Percentiles rank a stretch among this genome's conserved stretches.
These are phyloP conservation scores for Aspergillus fumigatus DNA, from an alignment of 2,329 filamentous ascomycete species.

Conservation along the genomic window DNA sequence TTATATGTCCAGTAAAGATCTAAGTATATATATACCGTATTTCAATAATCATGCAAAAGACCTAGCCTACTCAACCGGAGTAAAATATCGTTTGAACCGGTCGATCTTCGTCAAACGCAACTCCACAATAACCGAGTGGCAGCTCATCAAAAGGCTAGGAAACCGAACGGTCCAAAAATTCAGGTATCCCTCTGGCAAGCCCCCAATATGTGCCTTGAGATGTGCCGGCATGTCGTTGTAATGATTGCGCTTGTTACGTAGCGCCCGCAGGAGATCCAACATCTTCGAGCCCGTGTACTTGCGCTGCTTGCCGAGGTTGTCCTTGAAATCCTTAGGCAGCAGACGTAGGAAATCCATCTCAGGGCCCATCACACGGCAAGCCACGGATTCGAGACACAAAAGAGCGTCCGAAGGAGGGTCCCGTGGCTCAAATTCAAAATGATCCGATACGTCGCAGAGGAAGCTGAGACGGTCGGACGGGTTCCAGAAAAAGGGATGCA, in stretches of 20 bases:
- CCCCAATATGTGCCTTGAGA: conserved; percentile 68
- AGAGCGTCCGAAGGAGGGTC: conserved; percentile 73
- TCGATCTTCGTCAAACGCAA: conserved; percentile 51
- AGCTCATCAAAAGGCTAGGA: conserved; percentile 70
- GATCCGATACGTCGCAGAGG: conserved; percentile 93
- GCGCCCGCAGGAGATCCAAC: conserved; percentile 78
- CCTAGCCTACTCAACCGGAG: conserved; percentile 26
- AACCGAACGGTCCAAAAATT: conserved; percentile 79
- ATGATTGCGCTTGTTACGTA: conserved; percentile 95
- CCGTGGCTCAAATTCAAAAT: conserved; percentile 87
- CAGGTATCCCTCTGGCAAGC: conserved; percentile 74
- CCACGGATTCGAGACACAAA: conserved; percentile 51
- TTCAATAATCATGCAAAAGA: background rate
- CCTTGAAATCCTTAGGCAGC: conserved; percentile 77
- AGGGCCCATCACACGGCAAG: conserved; percentile 43
- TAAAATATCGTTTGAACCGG: conserved; percentile 42
- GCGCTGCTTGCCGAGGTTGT: conserved; percentile 85
- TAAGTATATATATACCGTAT: background rate
- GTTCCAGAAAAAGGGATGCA: conserved; percentile 96
- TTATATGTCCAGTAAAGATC: background rate
- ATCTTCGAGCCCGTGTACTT: conserved; percentile 85
- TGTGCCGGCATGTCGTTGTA: conserved; percentile 91
- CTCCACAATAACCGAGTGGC: conserved; percentile 69
- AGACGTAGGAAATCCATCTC: conserved; percentile 71
- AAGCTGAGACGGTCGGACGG: conserved; percentile 84